Evolutionary conservation across 495 filamentous ascomycete genomes (phyloP), one percentile per base, ranked within the genome.

Genomic region (Extremus antarcticus): DNA sequence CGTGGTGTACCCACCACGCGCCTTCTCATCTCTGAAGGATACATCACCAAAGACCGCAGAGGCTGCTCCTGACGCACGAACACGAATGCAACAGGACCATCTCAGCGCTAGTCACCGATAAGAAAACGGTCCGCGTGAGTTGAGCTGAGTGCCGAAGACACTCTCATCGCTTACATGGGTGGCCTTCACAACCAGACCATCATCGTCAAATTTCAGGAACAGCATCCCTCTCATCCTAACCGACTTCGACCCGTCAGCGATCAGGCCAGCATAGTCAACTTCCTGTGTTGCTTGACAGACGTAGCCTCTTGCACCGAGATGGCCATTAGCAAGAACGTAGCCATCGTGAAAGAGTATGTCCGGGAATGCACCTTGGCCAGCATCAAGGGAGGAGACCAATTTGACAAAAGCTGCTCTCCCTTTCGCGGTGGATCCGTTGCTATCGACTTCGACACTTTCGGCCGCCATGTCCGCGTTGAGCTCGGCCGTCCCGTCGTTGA

Each of bases 231-330:
- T 45, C 41, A 45, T 45, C 7, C 41, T 7, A 21, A 45, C 41
- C 41, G 15, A 21, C 15, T n/a, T 21, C 19, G 16, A n/a, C 41
- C 17, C 7, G 7, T 45, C 19, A 7, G 41, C 16, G 17, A 7
- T 7, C 7, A 45, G 4, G 19, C 41, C 41, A 7, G 17, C 17
- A n/a, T 45, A 45, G 16, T 7, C 41, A 21, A 7, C 17, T n/a
- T 45, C 41, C n/a, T 45, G 41, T 21, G 41, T n/a, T 45, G 41
- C 41, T n/a, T 45, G 41, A 7, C 41, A 45, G 41, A 45, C 41
- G 19, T 45, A 45, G 16, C 17, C 41, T 3, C 8, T 21, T n/a
- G 19, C 41, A 21, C 41, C 41, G 7, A 17, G 41, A n/a, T 45
- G 15, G 41, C 41, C 41, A 45, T 45, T n/a, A 7, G 41, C 41